Conservation (phyloP, 2,329 filamentous ascomycete genomes). For the Aspergillus texensis region DNA sequence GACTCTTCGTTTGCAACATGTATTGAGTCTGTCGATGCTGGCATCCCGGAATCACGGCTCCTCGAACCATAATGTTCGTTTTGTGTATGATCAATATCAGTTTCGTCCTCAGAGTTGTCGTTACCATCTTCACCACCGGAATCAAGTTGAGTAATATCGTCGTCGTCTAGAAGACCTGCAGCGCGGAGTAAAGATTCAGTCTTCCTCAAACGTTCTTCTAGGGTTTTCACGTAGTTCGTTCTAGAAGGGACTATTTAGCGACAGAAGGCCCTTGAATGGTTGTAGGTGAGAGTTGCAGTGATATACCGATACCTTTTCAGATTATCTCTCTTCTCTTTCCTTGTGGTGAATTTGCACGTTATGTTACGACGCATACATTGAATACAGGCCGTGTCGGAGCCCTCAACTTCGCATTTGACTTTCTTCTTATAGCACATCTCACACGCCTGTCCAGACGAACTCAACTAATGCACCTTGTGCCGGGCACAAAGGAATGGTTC, state of each 20-base stretch:
- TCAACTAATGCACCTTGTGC: conserved; percentile 17
- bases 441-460: conserved; percentile 64
- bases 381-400: conserved; percentile 70
- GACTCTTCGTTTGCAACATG: not conserved
- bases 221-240: conserved; percentile 88
- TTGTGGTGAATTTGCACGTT: conserved; percentile 87
- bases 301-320: conserved; percentile 72
- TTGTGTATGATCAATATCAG: conserved; percentile 29
- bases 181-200: conserved; percentile 86
- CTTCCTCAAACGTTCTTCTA: conserved; percentile 86
- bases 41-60: conserved; percentile 4
- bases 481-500: conserved; percentile 8
- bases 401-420: conserved; percentile 92
- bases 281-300: not conserved
- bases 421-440: conserved; percentile 87
- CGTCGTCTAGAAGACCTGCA: conserved; percentile 79
- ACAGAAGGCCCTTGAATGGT: not conserved
- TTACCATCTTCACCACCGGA: conserved; percentile 22
- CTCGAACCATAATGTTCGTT: conserved; percentile 35
- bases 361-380: conserved; percentile 96
- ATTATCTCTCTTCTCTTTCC: conserved; percentile 89
- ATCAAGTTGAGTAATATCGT: conserved; percentile 63
- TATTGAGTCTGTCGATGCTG: conserved; percentile 4
- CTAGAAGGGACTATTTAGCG: conserved; percentile 47
- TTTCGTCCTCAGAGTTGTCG: conserved; percentile 20